Evolutionary conservation across 495 filamentous ascomycete species (phyloP), one percentile per base, ranked within the genome.

Genomic region (Neurospora sp.): DNA sequence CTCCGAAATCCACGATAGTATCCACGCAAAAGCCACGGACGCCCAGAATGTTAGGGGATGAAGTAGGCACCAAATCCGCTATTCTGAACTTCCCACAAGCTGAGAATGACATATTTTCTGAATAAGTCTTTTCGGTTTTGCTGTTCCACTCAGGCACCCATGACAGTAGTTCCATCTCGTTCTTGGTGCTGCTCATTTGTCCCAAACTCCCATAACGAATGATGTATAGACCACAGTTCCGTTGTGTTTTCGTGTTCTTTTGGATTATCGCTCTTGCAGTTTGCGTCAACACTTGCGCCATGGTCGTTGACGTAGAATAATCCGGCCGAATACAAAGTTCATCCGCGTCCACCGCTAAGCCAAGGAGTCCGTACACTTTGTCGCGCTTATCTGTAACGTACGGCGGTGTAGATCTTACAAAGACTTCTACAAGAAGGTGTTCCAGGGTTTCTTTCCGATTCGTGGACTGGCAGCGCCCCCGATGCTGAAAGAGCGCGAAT

Each of bases 61-160:
- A 61, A 31, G 53, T 40, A 4, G 40, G 20, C 8, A 68, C 8
- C 10, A 61, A 11, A 12, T 20, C 27, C 12, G 44, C 35, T 4
- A 40, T 39, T 6, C 46, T 41, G 37, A 70, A 31, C 14, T 68
- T 53, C 14, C 71, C 73, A 16, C 70, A 75, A 0, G 73, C 73
- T 18, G 44, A 40, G n/a, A 42, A 74, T 5, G 48, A 18, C 2
- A 0, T 20, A 27, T 40, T 68, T 12, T 5, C 39, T 27, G 61
- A 41, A 18, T 31, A 72, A 0, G 73, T 71, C 18, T 12, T 11
- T 6, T 2, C 0, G 0, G 46, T 14, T 3, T 39, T n/a, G 16
- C 9, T 4, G 10, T 42, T 18, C 71, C 73, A 75, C 14, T 76
- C 75, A 8, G 75, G 73, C 9, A 76, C 75, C 73, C 75, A 76